Evolutionary conservation across 495 filamentous ascomycete genomes (phyloP).

Genomic region (Aspergillus mulundensis): DNA sequence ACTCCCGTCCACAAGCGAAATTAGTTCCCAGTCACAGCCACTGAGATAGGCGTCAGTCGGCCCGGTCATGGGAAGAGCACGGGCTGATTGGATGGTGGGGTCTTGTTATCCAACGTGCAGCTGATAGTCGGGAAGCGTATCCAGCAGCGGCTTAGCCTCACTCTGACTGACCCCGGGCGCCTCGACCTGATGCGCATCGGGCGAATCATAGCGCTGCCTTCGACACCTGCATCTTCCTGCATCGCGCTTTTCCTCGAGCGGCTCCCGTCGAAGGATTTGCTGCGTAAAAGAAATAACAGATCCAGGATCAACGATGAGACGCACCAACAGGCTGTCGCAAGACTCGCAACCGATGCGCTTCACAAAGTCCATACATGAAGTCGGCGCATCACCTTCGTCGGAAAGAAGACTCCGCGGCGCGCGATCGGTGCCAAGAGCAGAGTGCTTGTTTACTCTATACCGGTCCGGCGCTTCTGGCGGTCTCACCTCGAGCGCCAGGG

Average conservation of each 20-base stretch:
- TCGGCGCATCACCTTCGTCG: constrained; percentile 12
- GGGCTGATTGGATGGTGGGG: constrained; percentile 19
- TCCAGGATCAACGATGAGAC: constrained; percentile 9
- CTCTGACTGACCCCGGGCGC: constrained; percentile 4
- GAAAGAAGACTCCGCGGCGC: constrained; percentile 1
- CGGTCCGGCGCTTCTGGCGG: background rate
- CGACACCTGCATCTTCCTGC: constrained; percentile 24
- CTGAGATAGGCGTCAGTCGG: constrained; percentile 8
- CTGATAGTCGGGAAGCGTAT: constrained; percentile 17
- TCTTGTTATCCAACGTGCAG: constrained; percentile 20
- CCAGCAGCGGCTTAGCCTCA: background rate
- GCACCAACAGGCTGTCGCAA: background rate
- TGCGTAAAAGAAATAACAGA: constrained; percentile 6
- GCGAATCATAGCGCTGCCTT: constrained; percentile 17
- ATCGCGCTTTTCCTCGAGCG: constrained; percentile 21
- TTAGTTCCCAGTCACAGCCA: constrained; percentile 12
- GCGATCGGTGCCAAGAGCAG: constrained; percentile 4
- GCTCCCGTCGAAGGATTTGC: constrained; percentile 16
- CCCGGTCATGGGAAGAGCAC: constrained; percentile 6
- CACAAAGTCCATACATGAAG: constrained; percentile 19
- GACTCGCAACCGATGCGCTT: constrained; percentile 3
- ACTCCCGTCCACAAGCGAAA: constrained; percentile 16
- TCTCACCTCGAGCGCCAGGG: background rate
- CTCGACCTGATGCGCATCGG: constrained; percentile 15
- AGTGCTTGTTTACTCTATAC: background rate